A percentile compares a stretch with the other conserved stretches of the same genome.
Evolutionary conservation across 1,139 yeast genomes (phyloP).

Genomic region (Groenewaldozyma auringiensis): DNA sequence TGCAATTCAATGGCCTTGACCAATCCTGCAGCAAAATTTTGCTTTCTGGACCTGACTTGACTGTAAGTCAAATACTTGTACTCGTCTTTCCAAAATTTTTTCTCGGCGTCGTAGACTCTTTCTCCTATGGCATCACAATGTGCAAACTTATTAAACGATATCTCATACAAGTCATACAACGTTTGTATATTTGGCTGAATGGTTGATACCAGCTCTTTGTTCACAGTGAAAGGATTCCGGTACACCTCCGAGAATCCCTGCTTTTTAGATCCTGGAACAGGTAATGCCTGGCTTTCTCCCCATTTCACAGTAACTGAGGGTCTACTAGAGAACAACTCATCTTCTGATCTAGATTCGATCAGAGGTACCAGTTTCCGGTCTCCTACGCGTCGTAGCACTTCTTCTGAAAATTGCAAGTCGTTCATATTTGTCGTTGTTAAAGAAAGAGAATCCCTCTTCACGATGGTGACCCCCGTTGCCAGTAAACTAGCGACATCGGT

Average conservation of each 20-base stretch:
- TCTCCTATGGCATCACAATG: constrained; percentile 45
- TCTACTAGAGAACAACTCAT: background rate
- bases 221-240: constrained; percentile 33
- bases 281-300: constrained; percentile 31
- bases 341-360: background rate
- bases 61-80: constrained; percentile 46
- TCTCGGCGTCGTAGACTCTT: constrained; percentile 39
- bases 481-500: no score
- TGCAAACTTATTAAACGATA: constrained; percentile 34
- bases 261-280: constrained; percentile 41
- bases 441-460: no score
- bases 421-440: no score
- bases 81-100: constrained; percentile 35
- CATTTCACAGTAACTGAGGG: constrained; percentile 3
- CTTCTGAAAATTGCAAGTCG: background rate
- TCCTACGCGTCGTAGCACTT: background rate
- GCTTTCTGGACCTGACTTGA: constrained; percentile 37
- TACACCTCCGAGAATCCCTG: constrained; percentile 50
- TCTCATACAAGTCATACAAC: constrained; percentile 42
- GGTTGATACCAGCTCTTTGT: constrained; percentile 37
- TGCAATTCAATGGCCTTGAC: constrained; percentile 34
- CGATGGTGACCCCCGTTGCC: no score
- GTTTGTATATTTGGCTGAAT: constrained; percentile 47
- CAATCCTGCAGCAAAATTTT: constrained; percentile 58
- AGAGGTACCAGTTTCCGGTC: background rate